phyloP scores from a whole-genome alignment of 2,329 filamentous ascomycete species.

The Apiospora saccharicola region DNA sequence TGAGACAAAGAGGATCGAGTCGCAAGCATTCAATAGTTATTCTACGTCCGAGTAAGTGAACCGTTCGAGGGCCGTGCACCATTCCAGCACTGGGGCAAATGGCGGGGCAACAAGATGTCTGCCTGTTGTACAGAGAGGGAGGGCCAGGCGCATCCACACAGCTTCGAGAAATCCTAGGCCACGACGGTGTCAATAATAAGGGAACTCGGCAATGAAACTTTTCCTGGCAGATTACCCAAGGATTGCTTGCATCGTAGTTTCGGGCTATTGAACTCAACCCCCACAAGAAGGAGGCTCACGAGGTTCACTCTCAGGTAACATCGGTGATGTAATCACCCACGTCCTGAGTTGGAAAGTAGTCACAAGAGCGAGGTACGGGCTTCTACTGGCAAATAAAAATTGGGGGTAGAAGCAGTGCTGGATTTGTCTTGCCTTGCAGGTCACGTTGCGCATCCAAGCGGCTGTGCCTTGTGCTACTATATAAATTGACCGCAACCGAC shows the following conservation, averaged over 20 bases:
- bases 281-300: slow-evolving; percentile 10
- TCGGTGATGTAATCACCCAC: slow-evolving; percentile 2
- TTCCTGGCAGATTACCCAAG: background rate
- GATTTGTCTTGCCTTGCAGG: slow-evolving; percentile 6
- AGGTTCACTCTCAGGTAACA: slow-evolving; percentile 6
- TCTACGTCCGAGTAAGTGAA: slow-evolving; percentile 16
- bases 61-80: background rate
- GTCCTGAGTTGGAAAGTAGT: background rate
- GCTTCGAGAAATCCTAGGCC: background rate
- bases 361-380: slow-evolving; percentile 10
- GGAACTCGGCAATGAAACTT: background rate
- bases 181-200: background rate
- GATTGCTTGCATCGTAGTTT: slow-evolving; percentile 1
- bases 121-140: background rate
- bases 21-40: background rate
- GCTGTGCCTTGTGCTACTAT: slow-evolving; percentile 13
- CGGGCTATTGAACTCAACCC: background rate
- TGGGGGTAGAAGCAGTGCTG: background rate
- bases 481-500: slow-evolving; percentile 15
- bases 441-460: slow-evolving; percentile 10
- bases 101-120: background rate
- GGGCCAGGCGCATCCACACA: background rate
- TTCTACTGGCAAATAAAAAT: background rate
- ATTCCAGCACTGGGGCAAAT: background rate
- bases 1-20: background rate